A percentile compares a stretch with the other conserved stretches of the same genome.
Conservation (phyloP, 768 basidiomycete species). For the Chlorophyllum brunneum region DNA sequence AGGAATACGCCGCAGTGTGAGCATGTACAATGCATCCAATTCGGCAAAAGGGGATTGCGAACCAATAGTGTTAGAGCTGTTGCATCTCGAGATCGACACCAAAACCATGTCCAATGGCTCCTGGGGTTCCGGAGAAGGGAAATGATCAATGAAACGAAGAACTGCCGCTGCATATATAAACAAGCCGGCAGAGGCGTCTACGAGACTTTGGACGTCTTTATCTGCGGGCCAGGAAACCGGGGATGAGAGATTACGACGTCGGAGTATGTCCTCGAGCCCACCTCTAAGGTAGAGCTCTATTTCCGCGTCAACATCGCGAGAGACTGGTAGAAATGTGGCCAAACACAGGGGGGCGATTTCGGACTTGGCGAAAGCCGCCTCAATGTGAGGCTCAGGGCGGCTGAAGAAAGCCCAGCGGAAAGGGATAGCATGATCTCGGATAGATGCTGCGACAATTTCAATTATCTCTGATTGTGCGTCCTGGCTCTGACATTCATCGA, state of each 20-base stretch:
- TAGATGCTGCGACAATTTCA: not conserved
- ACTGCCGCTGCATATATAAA: slow-evolving; percentile 26
- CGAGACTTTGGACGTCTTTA: slow-evolving; percentile 10
- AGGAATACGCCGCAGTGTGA: slow-evolving; percentile 1
- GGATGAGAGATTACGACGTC: not conserved
- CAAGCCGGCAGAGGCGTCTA: slow-evolving; percentile 19
- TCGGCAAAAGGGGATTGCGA: not conserved
- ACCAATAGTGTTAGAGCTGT: not conserved
- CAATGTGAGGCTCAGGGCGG: not conserved
- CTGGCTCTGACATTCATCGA: not conserved
- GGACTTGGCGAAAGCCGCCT: not conserved
- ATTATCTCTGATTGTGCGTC: slow-evolving; percentile 1
- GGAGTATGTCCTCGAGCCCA: slow-evolving; percentile 3
- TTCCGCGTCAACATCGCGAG: not conserved
- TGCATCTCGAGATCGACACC: not conserved
- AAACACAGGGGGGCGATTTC: not conserved
- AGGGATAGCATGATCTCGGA: not conserved
- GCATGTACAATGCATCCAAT: slow-evolving; percentile 16
- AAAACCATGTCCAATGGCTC: not conserved
- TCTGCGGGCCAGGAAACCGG: slow-evolving; percentile 12
- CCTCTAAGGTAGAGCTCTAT: slow-evolving; percentile 7
- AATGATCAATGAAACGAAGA: slow-evolving; percentile 21
- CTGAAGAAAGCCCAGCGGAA: slow-evolving; percentile 7
- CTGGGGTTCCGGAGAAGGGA: not conserved
- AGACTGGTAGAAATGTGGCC: not conserved